Conservation (phyloP, 768 basidiomycete genomes). For the Mycena indigotica region DNA sequence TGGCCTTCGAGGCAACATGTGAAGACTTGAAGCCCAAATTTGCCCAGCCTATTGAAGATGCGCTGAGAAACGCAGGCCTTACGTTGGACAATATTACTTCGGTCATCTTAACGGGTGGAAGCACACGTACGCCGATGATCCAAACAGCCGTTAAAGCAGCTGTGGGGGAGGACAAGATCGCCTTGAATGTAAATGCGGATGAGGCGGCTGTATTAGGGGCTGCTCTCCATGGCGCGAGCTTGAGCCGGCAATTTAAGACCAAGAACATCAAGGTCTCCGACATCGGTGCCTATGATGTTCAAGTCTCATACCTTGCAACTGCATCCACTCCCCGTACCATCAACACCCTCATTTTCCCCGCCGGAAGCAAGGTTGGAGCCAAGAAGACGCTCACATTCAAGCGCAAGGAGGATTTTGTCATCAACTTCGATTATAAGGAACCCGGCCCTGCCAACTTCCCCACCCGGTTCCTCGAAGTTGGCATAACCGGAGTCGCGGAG, state of each 20-base stretch:
- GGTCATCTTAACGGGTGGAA: conserved; percentile 91
- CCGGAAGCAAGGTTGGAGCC: conserved; percentile 72
- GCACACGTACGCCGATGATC: conserved; percentile 88
- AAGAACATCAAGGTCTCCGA: conserved; percentile 90
- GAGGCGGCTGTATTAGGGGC: conserved; percentile 94
- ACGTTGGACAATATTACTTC: conserved; percentile 78
- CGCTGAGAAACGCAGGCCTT: conserved; percentile 66
- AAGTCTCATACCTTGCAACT: conserved; percentile 75
- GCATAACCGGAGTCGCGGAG: conserved; percentile 70
- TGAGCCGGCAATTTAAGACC: conserved; percentile 91
- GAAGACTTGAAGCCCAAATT: conserved; percentile 65
- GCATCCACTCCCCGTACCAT: conserved; percentile 64
- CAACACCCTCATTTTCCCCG: conserved; percentile 74
- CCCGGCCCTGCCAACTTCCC: conserved; percentile 67
- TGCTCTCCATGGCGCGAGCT: conserved; percentile 85
- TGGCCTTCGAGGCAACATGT: conserved; percentile 77
- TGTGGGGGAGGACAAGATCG: conserved; percentile 87
- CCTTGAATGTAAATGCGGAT: conserved; percentile 94
- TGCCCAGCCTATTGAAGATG: conserved; percentile 73
- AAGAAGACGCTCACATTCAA: conserved; percentile 89
- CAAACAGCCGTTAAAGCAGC: conserved; percentile 76
- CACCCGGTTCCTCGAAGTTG: conserved; percentile 70
- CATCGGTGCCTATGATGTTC: conserved; percentile 70
- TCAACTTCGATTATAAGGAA: conserved; percentile 78
- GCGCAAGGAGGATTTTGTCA: conserved; percentile 78